Evolutionary conservation across 148 eudicot species (phyloP).

Genomic region (Camellia japonica): DNA sequence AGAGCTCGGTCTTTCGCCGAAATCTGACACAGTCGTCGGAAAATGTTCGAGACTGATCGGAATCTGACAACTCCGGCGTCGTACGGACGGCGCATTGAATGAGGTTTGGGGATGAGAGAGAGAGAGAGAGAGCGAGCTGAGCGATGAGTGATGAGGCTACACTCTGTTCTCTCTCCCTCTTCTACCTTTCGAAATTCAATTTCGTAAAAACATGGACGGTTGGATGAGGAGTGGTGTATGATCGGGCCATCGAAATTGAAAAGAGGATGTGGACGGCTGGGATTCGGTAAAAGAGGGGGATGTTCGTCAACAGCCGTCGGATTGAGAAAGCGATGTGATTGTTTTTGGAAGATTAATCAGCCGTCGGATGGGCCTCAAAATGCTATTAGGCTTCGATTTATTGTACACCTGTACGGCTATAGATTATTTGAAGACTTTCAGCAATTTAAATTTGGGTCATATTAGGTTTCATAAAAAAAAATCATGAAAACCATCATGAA

Average conservation of each 20-base stretch:
- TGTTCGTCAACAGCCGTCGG: slow-evolving; percentile 9
- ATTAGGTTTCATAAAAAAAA: too few species aligned
- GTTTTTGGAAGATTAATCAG: neutral
- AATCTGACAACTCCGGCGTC: neutral
- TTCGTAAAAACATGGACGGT: slow-evolving; percentile 25
- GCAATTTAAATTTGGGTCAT: too few species aligned
- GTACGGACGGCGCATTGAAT: too few species aligned
- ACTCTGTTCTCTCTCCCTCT: slow-evolving; percentile 6
- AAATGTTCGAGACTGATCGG: neutral
- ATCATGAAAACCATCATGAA: too few species aligned
- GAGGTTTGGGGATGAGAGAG: neutral
- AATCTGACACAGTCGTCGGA: neutral
- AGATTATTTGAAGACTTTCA: too few species aligned
- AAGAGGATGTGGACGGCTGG: slow-evolving; percentile 14
- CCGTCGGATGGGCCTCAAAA: too few species aligned
- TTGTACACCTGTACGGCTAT: too few species aligned
- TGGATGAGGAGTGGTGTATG: neutral
- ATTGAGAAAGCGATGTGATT: slow-evolving; percentile 29
- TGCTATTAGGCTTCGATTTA: too few species aligned
- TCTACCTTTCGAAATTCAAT: slow-evolving; percentile 40
- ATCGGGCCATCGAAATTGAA: slow-evolving; percentile 31
- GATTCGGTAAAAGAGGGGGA: neutral
- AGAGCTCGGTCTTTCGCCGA: neutral
- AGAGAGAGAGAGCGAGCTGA: neutral
- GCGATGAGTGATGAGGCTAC: slow-evolving; percentile 1